These are phyloP conservation scores for Aureobasidium sp. DNA, from an alignment of 2,329 filamentous ascomycete genomes.

Conservation along the genomic window DNA sequence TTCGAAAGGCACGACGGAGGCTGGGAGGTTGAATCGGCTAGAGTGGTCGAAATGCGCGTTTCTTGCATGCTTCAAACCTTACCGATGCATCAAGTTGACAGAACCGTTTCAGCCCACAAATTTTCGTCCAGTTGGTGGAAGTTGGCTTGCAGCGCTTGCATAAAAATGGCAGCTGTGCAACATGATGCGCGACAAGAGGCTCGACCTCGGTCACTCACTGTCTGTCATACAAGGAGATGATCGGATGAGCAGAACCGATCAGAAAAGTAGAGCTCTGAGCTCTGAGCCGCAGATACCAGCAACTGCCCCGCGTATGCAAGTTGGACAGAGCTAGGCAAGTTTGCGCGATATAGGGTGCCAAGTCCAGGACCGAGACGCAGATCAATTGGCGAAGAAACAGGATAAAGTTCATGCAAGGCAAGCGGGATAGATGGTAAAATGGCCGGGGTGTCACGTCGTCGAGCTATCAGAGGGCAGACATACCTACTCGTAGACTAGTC, in stretches of 20 bases:
- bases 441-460: not conserved
- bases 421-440: not conserved
- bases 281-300: slow-evolving; percentile 11
- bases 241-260: not conserved
- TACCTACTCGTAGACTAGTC: not conserved
- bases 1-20: not conserved
- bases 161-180: not conserved
- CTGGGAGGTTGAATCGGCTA: slow-evolving; percentile 5
- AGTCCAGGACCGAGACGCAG: slow-evolving; percentile 7
- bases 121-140: not conserved
- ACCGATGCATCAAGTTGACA: slow-evolving; percentile 1
- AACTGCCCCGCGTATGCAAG: slow-evolving; percentile 6
- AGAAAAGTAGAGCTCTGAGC: not conserved
- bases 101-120: slow-evolving; percentile 1
- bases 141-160: slow-evolving; percentile 3
- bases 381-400: slow-evolving; percentile 8
- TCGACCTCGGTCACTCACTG: not conserved
- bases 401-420: slow-evolving; percentile 9
- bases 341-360: slow-evolving; percentile 8
- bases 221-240: not conserved
- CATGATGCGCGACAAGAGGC: not conserved
- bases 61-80: slow-evolving; percentile 12
- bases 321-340: not conserved
- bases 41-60: not conserved
- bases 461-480: not conserved